These are phyloP conservation scores for Bryoerythrophyllum caledonicum DNA, from an alignment of 225 moss, liverwort and hornwort genomes.

Conservation along the genomic window DNA sequence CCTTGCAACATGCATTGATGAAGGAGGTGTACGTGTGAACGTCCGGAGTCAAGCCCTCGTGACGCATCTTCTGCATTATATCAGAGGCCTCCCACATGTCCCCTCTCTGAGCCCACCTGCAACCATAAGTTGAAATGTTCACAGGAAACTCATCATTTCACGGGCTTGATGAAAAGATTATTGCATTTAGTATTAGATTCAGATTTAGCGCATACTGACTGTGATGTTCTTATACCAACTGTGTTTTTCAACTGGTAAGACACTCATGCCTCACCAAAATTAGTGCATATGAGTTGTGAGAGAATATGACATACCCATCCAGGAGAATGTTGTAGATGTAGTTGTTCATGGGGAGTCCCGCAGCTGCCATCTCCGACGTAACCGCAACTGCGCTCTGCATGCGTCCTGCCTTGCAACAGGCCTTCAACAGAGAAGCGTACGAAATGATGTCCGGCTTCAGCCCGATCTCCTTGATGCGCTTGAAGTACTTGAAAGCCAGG, in stretches of 20 bases:
- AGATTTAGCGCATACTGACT: too few species aligned
- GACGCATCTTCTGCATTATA: slow-evolving; percentile 81
- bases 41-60: slow-evolving; percentile 64
- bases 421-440: slow-evolving; percentile 76
- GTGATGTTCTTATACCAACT: too few species aligned
- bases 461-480: slow-evolving; percentile 60
- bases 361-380: slow-evolving; percentile 58
- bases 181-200: too few species aligned
- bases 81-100: slow-evolving; percentile 89
- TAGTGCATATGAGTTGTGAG: neutral
- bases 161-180: too few species aligned
- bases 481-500: slow-evolving; percentile 78
- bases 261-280: too few species aligned
- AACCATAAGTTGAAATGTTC: slow-evolving; percentile 11
- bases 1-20: slow-evolving; percentile 84
- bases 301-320: slow-evolving; percentile 58
- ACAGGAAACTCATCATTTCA: neutral
- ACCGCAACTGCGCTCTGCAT: slow-evolving; percentile 82
- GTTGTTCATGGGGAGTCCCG: slow-evolving; percentile 61
- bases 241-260: too few species aligned
- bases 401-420: slow-evolving; percentile 82
- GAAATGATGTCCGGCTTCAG: slow-evolving; percentile 67
- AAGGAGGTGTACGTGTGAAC: slow-evolving; percentile 78
- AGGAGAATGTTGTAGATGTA: slow-evolving; percentile 81
- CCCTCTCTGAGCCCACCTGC: slow-evolving; percentile 87